phyloP scores from a whole-genome alignment of 768 basidiomycete species.

The Suillus sp. region DNA sequence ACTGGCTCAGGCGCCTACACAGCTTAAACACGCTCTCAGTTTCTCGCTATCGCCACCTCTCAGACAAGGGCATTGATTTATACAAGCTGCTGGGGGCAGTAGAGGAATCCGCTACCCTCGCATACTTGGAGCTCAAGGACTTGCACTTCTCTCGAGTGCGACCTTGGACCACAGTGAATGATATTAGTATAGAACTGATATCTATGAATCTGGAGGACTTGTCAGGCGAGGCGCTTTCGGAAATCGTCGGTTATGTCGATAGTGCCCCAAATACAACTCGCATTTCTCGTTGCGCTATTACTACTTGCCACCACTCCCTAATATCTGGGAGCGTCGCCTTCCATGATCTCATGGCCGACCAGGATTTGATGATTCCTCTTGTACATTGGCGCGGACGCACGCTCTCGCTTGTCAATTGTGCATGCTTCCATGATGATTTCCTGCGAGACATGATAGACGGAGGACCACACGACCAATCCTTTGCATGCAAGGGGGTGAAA shows the following conservation, averaged over 20 bases:
- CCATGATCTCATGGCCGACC: not conserved
- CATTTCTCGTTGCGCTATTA: conserved; percentile 7
- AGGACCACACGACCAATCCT: not conserved
- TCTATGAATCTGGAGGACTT: conserved; percentile 8
- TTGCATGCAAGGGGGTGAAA: conserved; percentile 6
- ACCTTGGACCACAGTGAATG: conserved; percentile 4
- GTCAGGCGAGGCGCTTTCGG: conserved; percentile 3
- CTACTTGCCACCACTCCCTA: not conserved
- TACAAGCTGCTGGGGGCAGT: conserved; percentile 6
- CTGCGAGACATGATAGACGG: conserved; percentile 7
- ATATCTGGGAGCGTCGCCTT: conserved; percentile 4
- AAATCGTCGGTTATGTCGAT: conserved; percentile 8
- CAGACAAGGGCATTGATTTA: conserved; percentile 3
- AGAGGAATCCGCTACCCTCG: not conserved
- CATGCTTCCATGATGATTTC: conserved; percentile 10
- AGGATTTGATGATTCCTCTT: conserved; percentile 10
- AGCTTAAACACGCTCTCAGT: not conserved
- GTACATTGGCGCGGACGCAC: conserved; percentile 3
- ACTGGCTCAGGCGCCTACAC: conserved; percentile 5
- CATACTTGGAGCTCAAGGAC: conserved; percentile 5
- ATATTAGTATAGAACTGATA: not conserved
- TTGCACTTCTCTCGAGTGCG: conserved; percentile 7
- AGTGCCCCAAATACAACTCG: not conserved
- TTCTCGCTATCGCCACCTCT: conserved; percentile 1
- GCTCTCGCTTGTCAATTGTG: conserved; percentile 4